Evolutionary conservation across 371 early-diverging fungal species (phyloP), one percentile per base, ranked within the genome.

Genomic region (Thermomucor indicae-seudaticae): DNA sequence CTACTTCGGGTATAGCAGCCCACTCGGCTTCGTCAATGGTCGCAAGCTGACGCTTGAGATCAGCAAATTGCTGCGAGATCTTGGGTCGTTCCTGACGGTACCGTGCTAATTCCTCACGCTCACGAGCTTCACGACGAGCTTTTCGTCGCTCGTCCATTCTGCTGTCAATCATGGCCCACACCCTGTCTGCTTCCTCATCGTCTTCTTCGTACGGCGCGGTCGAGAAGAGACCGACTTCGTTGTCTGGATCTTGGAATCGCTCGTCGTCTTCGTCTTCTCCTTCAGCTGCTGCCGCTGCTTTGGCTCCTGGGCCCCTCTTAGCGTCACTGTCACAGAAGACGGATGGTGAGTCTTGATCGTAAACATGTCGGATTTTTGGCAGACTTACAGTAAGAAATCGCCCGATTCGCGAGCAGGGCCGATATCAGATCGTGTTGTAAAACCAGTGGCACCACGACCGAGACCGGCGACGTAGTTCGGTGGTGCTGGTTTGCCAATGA

Each of bases 381-480:
- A 30, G 0, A 47, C 62, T 52, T 76, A 83, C 65, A 73, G 76
- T 44, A 79, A 78, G 24, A 55, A 48, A 32, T 59, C 62, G 14
- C 56, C 75, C 60, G 39, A 79, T 55, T 93, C 97, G 63, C 95
- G 83, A 3, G 96, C 97, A 25, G 97, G 95, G 52, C 97, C 98
- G 54, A 97, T 93, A 76, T 96, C 97, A 3, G 96, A 93, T 24
- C 96, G 88, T n/a, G 97, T 97, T 3, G 97, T 97, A 62, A 97
- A 97, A 5, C 97, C 96, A 6, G 93, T 90, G 0, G 98, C 97
- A 56, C 91, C 98, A 70, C 98, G 83, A 24, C 96, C 97, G 7
- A 96, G 72, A 60, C 98, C 98, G 19, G 97, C 97, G 49, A 97
- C 92, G 61, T 97, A 97, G 57, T 91, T 92, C 8, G 89, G 85